Base-by-base conservation (phyloP, 2,329 filamentous ascomycete species). In the Colletotrichum scovillei region DNA sequence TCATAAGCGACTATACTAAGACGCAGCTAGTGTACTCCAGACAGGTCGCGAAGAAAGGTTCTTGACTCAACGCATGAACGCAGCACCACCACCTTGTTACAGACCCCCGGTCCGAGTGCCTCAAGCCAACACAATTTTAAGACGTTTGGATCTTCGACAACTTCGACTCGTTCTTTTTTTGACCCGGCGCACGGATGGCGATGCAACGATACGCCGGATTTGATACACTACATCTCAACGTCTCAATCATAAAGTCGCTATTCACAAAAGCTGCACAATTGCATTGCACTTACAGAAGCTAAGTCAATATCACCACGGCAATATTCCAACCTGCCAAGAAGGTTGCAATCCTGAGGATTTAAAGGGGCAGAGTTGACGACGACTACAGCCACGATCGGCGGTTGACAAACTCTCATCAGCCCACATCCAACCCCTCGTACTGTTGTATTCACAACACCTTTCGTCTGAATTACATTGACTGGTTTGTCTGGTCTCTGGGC, bases 21-120 rank as follows among this genome's bases (percentile, higher is more conserved):
- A 19, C 9, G 38, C 38, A 42, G 14, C 32, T 35, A 12, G 32
- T 35, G 32, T 35, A 35, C 32, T 35, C 32, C 32, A 19, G 19
- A 42, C 38, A 7, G 16, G n/a, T 35, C 30, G 32, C 14, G 19
- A 42, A 56, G 38, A 49, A 49, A 49, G 26, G 1, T 46, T 58
- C 55, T 62, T 70, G 60, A 65, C 32, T 60, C 35, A 56, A 46
- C 53, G 60, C 70, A 70, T 65, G 30, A 73, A 73, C 42, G 24
- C 56, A 35, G 56, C 59, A 70, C 53, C 60, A 38, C 63, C 46
- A 42, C 22, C 28, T 42, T 73, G 70, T 65, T 60, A 73, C 70
- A 73, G 52, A 73, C 66, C 55, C 70, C 62, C 55, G 55, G 70
- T 62, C 66, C 53, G 59, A 59, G 65, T 64, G 52, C 69, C 32